Evolutionary conservation across 805 yeast genomes (phyloP).

Genomic region (Scheffersomyces coipomensis): DNA sequence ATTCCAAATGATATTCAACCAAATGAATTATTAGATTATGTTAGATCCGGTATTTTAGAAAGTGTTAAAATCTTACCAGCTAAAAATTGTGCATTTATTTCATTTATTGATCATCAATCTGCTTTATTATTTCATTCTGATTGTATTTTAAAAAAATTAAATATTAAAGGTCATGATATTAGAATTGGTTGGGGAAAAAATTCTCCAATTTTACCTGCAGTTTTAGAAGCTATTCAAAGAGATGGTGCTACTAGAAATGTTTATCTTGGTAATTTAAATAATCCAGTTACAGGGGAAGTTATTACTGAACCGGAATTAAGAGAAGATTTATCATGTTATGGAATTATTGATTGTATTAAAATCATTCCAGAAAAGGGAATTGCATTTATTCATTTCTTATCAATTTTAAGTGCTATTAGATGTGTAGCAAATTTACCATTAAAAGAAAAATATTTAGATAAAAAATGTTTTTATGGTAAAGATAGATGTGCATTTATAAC

Average conservation of each 20-base stretch:
- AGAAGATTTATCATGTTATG: conserved; percentile 68
- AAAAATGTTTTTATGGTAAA: conserved; percentile 86
- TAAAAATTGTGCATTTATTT: conserved; percentile 85
- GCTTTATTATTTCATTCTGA: conserved; percentile 93
- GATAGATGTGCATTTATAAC: conserved; percentile 95
- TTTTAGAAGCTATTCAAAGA: conserved; percentile 70
- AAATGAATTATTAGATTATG: conserved; percentile 83
- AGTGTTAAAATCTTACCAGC: conserved; percentile 74
- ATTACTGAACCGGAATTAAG: conserved; percentile 64
- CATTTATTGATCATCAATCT: conserved; percentile 84
- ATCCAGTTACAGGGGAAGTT: conserved; percentile 45
- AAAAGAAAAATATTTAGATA: conserved; percentile 64
- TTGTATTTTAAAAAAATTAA: conserved; percentile 79
- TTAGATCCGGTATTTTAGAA: conserved; percentile 87
- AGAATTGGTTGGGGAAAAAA: conserved; percentile 94
- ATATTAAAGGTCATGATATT: conserved; percentile 77
- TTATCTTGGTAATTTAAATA: conserved; percentile 77
- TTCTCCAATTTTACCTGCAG: conserved; percentile 69
- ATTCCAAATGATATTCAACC: conserved; percentile 80
- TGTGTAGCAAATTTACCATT: conserved; percentile 76
- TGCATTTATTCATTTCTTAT: conserved; percentile 87
- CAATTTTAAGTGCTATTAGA: conserved; percentile 81
- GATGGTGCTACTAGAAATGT: conserved; percentile 95
- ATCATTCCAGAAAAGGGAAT: conserved; percentile 77
- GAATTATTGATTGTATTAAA: conserved; percentile 82